Base-by-base conservation (phyloP, 495 filamentous ascomycete genomes). In the Cryomyces minteri region DNA sequence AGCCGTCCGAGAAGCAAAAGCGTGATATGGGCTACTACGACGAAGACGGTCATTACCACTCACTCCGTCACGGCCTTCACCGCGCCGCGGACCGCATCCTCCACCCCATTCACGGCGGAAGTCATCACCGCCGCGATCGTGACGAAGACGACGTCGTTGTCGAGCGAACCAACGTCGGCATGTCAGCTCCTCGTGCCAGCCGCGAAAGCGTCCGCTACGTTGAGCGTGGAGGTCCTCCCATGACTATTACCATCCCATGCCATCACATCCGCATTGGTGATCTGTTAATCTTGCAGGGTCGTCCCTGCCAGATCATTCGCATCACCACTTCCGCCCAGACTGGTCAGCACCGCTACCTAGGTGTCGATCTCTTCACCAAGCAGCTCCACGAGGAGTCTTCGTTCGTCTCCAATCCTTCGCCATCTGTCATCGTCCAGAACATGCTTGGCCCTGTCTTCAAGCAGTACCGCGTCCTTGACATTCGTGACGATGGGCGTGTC, bases 401-500 rank as follows among this genome's bases (percentile, higher is more conserved):
- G 63, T 95, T 95, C 69, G 76, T 98, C 68, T 86, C 84, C 67
- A 92, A 93, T 77, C 90, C 90, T 45, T 81, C 82, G 43, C 88
- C 90, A 54, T 92, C 83, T 48, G 90, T 98, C 46, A 79, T 96
- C 39, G 88, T 98, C 59, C 90, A 98, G 79, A 96, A 88, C 69
- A 95, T 98, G 84, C 84, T 94, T 47, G 90, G 90, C 57, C 90
- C 90, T 39, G 83, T 98, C 72, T 96, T 94, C 86, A 96, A 96
- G 83, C 93, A 94, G 72, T 98, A 98, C 79, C 86, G 90, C 63
- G 88, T 98, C 60, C 82, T 98, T 36, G 90, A 98, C 70, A 80
- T 98, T 68, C 84, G 85, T 66, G 85, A 94, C 49, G 80, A 84
- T 54, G 81, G 82, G 57, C 67, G 68, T 63, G 72, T 85, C 42